These are phyloP conservation scores for Blumeria hordei DNA, from an alignment of 2,329 filamentous ascomycete genomes.

Conservation along the genomic window DNA sequence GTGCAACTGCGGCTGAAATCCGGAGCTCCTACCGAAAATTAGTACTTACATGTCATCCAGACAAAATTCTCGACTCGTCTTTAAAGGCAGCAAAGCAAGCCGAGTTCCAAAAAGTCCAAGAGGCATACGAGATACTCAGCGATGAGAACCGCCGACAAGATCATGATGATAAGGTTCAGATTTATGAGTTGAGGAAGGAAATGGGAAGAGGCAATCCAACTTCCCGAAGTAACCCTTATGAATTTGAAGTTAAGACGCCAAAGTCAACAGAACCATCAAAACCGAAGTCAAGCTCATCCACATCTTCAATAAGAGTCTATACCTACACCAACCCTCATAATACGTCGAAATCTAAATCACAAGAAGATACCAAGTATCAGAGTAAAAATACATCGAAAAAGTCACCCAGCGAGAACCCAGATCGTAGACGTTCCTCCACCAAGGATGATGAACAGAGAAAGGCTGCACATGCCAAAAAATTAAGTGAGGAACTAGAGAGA, in stretches of 20 bases:
- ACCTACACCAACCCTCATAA: constrained; percentile 5
- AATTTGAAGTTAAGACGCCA: constrained; percentile 23
- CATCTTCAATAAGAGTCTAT: constrained; percentile 13
- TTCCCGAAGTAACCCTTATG: constrained; percentile 21
- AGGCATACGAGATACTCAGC: constrained; percentile 75
- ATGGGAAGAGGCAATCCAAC: constrained; percentile 19
- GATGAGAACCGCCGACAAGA: constrained; percentile 47
- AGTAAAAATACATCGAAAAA: constrained; percentile 18
- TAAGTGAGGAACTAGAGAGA: constrained; percentile 14
- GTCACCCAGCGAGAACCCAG: constrained; percentile 18
- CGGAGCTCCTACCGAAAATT: constrained; percentile 65
- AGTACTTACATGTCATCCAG: constrained; percentile 70
- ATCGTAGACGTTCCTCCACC: constrained; percentile 12
- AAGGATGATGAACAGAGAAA: constrained; percentile 14
- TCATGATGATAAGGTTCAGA: constrained; percentile 54
- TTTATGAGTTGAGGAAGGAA: constrained; percentile 36
- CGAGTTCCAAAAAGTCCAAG: constrained; percentile 78
- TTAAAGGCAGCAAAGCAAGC: constrained; percentile 58
- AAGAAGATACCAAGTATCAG: constrained; percentile 24
- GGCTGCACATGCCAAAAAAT: constrained; percentile 10
- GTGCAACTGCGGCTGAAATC: constrained; percentile 47
- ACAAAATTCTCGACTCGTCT: constrained; percentile 49
- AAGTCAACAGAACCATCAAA: constrained; percentile 20
- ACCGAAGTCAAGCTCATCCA: constrained; percentile 16
- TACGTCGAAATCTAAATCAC: constrained; percentile 15